Percentiles rank a stretch among this genome's conserved stretches.
Conservation (phyloP, 495 filamentous ascomycete genomes). For the Tetracladium marchalianum region DNA sequence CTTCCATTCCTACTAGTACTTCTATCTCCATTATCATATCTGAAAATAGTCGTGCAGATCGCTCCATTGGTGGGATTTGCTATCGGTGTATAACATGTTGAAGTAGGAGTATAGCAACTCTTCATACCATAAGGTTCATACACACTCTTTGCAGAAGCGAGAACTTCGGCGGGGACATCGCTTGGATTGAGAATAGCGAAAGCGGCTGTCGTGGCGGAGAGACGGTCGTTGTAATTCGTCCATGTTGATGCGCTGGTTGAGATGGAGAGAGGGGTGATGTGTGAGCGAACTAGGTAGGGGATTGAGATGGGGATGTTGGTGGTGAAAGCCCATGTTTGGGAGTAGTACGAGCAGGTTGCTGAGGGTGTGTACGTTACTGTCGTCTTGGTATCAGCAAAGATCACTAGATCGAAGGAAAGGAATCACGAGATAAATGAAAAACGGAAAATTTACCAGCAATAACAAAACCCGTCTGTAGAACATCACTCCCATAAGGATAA, state of each 20-base stretch:
- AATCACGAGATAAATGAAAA: too few relatives aligned
- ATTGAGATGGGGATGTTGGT: constrained; percentile 28
- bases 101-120: constrained; percentile 12
- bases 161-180: constrained; percentile 6
- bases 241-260: constrained; percentile 23
- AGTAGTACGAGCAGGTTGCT: constrained; percentile 11
- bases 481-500: background rate
- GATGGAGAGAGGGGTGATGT: constrained; percentile 23
- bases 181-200: constrained; percentile 19
- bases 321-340: constrained; percentile 6
- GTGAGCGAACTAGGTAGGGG: constrained; percentile 25
- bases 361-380: constrained; percentile 5
- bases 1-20: too few relatives aligned
- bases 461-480: background rate
- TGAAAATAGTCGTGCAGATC: background rate
- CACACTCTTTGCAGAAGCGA: constrained; percentile 7
- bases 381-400: too few relatives aligned
- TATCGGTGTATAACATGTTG: constrained; percentile 4
- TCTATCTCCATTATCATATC: background rate
- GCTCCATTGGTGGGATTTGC: constrained; percentile 13
- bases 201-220: constrained; percentile 20
- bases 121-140: background rate
- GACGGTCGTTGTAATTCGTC: constrained; percentile 25
- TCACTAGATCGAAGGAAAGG: too few relatives aligned
- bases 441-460: background rate